These are phyloP conservation scores for Cydonia oblonga DNA, from an alignment of 331 rosid genomes.

Conservation along the genomic window DNA sequence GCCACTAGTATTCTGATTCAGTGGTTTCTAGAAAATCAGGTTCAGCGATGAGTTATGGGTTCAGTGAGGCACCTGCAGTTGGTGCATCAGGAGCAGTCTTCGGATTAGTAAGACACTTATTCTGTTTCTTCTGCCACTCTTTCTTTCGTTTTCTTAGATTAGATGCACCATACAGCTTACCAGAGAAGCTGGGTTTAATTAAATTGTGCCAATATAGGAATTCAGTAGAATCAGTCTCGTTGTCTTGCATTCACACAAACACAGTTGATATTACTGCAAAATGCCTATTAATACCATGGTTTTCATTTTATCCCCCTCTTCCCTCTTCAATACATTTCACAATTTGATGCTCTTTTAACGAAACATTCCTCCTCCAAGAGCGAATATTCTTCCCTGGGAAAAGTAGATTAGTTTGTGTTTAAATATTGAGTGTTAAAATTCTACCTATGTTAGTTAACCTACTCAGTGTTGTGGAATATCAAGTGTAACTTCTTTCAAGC, in stretches of 20 bases:
- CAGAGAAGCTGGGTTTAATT: neutral
- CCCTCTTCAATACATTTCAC: neutral
- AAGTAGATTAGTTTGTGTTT: neutral
- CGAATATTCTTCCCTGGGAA: neutral
- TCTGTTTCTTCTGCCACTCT: neutral
- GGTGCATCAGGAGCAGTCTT: constrained; percentile 98
- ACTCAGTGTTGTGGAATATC: neutral
- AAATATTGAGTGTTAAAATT: neutral
- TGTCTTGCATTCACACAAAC: neutral
- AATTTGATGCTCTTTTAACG: neutral
- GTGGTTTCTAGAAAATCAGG: constrained; percentile 66
- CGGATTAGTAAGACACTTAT: constrained; percentile 57
- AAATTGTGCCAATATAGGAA: neutral
- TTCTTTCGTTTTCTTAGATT: neutral
- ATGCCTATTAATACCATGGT: neutral
- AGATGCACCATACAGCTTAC: neutral
- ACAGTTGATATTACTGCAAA: neutral
- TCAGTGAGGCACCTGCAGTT: constrained; percentile 64
- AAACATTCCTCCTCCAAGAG: neutral
- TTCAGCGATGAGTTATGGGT: constrained; percentile 73
- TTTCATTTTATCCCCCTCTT: neutral
- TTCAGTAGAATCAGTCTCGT: neutral
- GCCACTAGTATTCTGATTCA: constrained; percentile 35
- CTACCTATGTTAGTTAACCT: neutral
- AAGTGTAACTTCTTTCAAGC: neutral